Base-by-base conservation (phyloP, 2,329 filamentous ascomycete genomes). In the Diaporthe citri region DNA sequence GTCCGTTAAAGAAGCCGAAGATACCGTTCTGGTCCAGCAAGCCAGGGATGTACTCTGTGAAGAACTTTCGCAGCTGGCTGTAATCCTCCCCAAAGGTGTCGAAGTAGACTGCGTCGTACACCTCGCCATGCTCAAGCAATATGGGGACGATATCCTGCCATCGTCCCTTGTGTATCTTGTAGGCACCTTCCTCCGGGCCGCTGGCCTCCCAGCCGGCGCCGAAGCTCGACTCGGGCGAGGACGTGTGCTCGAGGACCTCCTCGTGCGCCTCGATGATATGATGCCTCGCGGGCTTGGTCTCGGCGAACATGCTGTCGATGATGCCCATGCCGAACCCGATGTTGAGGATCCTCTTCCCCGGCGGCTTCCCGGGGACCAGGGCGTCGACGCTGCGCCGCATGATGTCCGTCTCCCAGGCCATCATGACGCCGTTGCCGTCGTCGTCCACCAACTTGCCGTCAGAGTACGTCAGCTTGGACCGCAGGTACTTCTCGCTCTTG, bases 21-120 rank as follows among this genome's bases (percentile, higher is more conserved):
- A 93, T 89, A 75, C 96, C 94, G 5, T 89, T 85, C 31, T 89
- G 87, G 78, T 94, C 92, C 60, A 99, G 86, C 72, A 98, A 84
- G 0, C 91, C 93, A 43, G 97, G 94, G 15, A 98, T 92, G 79
- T 93, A 92, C 82, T 98, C 97, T 3, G 90, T 93, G 82, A 98
- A 98, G 86, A 98, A 98, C 75, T 92, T 88, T 62, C 93, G 93
- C 39, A 98, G 90, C 82, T 96, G 94, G 2, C 88, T 87, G 84
- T 98, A 99, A 77, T 97, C 94, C 85, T 99, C 97, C 9, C 95
- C 97, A 83, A 98, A 98, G 0, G 97, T 99, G 82, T 99, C 97
- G 81, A 98, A 98, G 86, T 98, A 99, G 78, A 99, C 95, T 39
- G 93, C 94, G 81, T 97, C 94, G 80, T 96, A 96, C 17, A 91